phyloP scores from a whole-genome alignment of 768 basidiomycete species.

The Serendipita sp. region DNA sequence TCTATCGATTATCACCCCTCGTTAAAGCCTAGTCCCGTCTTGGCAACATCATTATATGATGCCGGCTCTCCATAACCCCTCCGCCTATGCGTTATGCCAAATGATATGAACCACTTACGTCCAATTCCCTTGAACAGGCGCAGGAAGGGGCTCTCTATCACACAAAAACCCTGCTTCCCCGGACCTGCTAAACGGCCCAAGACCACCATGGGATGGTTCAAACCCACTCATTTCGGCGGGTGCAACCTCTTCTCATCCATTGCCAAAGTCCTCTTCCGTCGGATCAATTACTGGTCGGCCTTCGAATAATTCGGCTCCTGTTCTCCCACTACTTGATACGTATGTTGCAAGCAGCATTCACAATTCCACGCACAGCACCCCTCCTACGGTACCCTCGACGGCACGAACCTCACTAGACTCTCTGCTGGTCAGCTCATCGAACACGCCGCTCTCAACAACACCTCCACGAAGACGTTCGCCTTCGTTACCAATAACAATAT shows the following conservation, averaged over 20 bases:
- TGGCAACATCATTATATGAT: neutral
- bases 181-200: neutral
- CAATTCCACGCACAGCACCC: neutral
- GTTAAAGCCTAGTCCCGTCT: neutral
- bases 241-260: neutral
- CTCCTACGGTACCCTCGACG: neutral
- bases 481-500: neutral
- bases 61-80: neutral
- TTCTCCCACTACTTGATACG: neutral
- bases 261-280: neutral
- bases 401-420: neutral
- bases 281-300: neutral
- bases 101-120: too few relatives aligned
- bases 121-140: neutral
- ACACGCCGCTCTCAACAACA: neutral
- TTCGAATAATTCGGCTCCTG: neutral
- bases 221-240: neutral
- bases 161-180: slow-evolving; percentile 1
- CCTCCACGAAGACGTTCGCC: neutral
- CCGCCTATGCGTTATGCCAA: neutral
- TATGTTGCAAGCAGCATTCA: neutral
- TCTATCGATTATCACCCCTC: neutral
- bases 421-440: neutral
- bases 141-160: neutral
- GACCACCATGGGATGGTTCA: neutral